Evolutionary conservation across 495 filamentous ascomycete genomes (phyloP).

Genomic region (Alectoria sarmentosa): DNA sequence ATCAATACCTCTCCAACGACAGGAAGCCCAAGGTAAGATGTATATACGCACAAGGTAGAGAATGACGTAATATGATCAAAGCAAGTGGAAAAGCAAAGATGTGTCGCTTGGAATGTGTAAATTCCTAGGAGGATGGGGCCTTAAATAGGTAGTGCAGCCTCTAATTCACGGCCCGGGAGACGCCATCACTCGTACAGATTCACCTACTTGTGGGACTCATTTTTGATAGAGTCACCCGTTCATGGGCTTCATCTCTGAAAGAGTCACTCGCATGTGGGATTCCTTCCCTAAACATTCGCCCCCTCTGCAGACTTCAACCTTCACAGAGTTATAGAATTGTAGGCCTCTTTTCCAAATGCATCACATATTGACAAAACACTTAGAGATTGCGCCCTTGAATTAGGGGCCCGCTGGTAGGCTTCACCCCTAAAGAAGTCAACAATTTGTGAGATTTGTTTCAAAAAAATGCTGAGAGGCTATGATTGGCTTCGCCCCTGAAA

Average conservation of each 20-base stretch:
- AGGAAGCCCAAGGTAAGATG: neutral
- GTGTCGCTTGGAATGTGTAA: neutral
- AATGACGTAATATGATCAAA: neutral
- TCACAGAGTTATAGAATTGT: neutral
- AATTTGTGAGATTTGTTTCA: too few species aligned
- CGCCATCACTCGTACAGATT: neutral
- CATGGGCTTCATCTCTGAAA: neutral
- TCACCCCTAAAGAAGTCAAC: too few species aligned
- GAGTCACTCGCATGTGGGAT: neutral
- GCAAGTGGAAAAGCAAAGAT: neutral
- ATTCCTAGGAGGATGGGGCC: neutral
- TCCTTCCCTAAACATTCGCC: neutral
- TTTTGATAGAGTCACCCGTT: neutral
- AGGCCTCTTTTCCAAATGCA: too few species aligned
- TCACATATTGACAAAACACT: too few species aligned
- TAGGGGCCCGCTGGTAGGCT: too few species aligned
- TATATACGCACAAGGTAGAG: neutral
- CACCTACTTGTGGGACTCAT: neutral
- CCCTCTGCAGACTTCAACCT: neutral
- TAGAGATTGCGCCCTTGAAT: too few species aligned
- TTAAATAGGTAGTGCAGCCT: neutral
- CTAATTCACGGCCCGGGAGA: neutral
- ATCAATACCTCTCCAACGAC: neutral
- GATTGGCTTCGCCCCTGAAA: too few species aligned
- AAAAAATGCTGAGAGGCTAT: too few species aligned